Evolutionary conservation across 805 yeast species (phyloP).

Genomic region (Ogataea nonfermentans): DNA sequence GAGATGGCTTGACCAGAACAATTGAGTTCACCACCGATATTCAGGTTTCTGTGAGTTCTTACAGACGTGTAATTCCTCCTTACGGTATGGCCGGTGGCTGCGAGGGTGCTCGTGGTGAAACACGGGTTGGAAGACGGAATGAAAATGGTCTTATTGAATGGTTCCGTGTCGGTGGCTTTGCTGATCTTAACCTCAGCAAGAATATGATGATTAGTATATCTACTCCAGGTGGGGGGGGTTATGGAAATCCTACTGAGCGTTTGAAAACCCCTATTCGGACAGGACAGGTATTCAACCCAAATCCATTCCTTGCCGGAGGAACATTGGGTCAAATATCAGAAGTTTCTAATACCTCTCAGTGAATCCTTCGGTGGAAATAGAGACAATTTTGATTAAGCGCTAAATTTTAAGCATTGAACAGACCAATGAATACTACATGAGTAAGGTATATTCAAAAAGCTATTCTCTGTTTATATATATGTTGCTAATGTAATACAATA

Average conservation of each 20-base stretch:
- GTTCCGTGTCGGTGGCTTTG: slow-evolving; percentile 1
- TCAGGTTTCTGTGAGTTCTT: slow-evolving; percentile 46
- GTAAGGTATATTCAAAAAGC: no score
- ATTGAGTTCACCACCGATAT: slow-evolving; percentile 42
- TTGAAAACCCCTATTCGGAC: neutral
- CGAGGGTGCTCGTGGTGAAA: slow-evolving; percentile 48
- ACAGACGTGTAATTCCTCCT: slow-evolving; percentile 53
- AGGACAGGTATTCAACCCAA: neutral
- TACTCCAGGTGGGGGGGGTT: slow-evolving; percentile 7
- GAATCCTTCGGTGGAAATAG: neutral
- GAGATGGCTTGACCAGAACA: slow-evolving; percentile 51
- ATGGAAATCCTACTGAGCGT: slow-evolving; percentile 1
- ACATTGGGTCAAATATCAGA: slow-evolving; percentile 16
- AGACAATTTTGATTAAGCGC: neutral
- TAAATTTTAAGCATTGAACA: slow-evolving; percentile 12
- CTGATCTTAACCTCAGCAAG: neutral
- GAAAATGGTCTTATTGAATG: slow-evolving; percentile 3
- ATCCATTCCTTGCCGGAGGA: slow-evolving; percentile 23
- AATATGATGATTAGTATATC: slow-evolving; percentile 3
- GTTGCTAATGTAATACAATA: no score
- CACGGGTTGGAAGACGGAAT: slow-evolving; percentile 10
- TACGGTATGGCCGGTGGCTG: slow-evolving; percentile 55
- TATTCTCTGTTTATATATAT: no score
- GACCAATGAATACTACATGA: no score
- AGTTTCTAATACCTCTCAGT: slow-evolving; percentile 21